Percentiles rank a stretch among this genome's conserved stretches.
Evolutionary conservation across 2,329 filamentous ascomycete species (phyloP).

Genomic region (Colletotrichum siamense): DNA sequence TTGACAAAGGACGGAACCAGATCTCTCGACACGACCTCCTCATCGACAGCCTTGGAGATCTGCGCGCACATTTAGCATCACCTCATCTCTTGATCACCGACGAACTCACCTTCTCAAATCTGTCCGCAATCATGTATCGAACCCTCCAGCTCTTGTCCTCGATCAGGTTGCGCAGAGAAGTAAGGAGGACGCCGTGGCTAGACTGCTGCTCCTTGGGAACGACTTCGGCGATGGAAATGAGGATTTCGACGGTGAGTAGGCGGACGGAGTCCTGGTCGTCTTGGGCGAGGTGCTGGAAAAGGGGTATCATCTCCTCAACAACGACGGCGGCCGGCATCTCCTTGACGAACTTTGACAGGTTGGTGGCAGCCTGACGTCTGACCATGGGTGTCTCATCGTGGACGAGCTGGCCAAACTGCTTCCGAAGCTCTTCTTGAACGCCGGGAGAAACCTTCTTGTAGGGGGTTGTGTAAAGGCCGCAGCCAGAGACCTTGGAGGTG

Average conservation of each 20-base stretch:
- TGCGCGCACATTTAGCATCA: conserved; percentile 37
- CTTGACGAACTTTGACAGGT: conserved; percentile 96
- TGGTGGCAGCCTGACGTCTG: conserved; percentile 92
- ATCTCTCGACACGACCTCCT: conserved; percentile 93
- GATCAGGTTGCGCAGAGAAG: conserved; percentile 89
- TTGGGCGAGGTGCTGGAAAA: conserved; percentile 95
- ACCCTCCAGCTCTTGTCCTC: conserved; percentile 99
- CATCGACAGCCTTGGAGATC: conserved; percentile 98
- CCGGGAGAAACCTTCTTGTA: conserved; percentile 89
- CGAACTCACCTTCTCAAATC: conserved; percentile 85
- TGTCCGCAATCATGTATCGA: conserved; percentile 98
- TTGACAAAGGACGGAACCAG: conserved; percentile 97
- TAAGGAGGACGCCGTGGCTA: conserved; percentile 91
- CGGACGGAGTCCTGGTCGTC: conserved; percentile 99
- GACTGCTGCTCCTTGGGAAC: conserved; percentile 98
- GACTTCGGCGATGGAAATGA: conserved; percentile 95
- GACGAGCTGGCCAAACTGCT: conserved; percentile 91
- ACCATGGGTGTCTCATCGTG: conserved; percentile 99
- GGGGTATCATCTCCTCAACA: conserved; percentile 97
- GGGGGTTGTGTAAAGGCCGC: conserved; percentile 90
- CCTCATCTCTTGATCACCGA: conserved; percentile 20
- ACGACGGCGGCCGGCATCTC: conserved; percentile 92
- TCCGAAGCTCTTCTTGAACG: conserved; percentile 89
- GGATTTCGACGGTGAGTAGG: conserved; percentile 91
- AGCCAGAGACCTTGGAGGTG: conserved; percentile 98